Conservation (phyloP, 306 rosid genomes). For the Luffa acutangula region DNA sequence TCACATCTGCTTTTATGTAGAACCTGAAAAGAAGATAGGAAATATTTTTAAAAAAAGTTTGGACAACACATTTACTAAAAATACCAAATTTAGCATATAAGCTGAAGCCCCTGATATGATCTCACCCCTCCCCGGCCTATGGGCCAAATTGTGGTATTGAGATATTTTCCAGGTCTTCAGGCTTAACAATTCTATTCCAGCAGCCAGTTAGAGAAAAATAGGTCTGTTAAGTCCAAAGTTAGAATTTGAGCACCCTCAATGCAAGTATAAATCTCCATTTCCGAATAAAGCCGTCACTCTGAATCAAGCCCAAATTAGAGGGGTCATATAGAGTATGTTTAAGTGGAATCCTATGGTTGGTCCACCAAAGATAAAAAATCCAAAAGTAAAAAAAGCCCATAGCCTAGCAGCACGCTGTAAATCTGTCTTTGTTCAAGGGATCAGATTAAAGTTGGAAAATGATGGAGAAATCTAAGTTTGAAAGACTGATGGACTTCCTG, state of each 20-base stretch:
- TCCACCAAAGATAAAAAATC: not conserved
- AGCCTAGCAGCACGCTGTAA: not conserved
- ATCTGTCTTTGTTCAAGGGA: not conserved
- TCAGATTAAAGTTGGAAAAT: not conserved
- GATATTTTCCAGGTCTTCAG: not conserved
- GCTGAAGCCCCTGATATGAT: not conserved
- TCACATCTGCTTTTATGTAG: constrained; percentile 87
- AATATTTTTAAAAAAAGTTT: not conserved
- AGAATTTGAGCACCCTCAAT: not conserved
- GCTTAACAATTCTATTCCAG: not conserved
- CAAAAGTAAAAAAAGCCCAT: not conserved
- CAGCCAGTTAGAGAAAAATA: not conserved
- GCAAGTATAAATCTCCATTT: not conserved
- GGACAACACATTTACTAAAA: not conserved
- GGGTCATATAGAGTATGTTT: not conserved
- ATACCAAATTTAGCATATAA: not conserved
- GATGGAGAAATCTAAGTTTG: not conserved
- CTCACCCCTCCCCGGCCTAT: not conserved
- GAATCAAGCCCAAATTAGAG: not conserved
- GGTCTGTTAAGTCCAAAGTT: not conserved
- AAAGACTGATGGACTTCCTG: not conserved
- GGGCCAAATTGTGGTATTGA: not conserved
- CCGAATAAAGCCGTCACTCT: not conserved
- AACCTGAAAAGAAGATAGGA: constrained; percentile 49
- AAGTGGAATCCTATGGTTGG: not conserved